These are phyloP conservation scores for Pinus tabuliformis DNA, from an alignment of 75 land plant genomes.

Conservation along the genomic window DNA sequence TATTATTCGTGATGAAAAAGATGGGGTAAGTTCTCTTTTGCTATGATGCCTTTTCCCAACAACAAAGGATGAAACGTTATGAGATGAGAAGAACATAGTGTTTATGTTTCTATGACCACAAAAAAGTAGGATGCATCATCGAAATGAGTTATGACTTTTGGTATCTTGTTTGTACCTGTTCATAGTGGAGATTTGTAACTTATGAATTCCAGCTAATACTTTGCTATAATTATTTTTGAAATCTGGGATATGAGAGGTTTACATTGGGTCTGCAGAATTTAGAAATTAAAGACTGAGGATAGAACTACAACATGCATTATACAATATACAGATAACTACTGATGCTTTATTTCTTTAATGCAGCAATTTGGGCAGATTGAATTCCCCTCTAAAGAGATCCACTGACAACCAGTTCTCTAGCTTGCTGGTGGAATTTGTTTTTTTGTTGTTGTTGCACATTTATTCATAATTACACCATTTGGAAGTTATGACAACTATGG, in stretches of 20 bases:
- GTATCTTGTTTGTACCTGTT: neutral
- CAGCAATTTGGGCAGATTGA: too few species aligned
- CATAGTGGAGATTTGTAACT: neutral
- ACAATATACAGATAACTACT: too few species aligned
- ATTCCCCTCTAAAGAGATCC: too few species aligned
- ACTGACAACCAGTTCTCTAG: too few species aligned
- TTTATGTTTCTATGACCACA: neutral
- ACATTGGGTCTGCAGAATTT: neutral
- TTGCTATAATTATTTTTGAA: neutral
- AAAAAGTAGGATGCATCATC: neutral
- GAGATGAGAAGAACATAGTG: neutral
- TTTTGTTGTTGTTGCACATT: too few species aligned
- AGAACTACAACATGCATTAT: too few species aligned
- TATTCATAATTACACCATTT: too few species aligned
- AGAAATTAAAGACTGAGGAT: too few species aligned
- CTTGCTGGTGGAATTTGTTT: too few species aligned
- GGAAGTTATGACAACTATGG: too few species aligned
- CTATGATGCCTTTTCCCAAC: neutral
- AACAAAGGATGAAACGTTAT: neutral
- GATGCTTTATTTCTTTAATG: too few species aligned
- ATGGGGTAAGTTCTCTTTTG: constrained; percentile 65
- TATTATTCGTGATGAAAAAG: constrained; percentile 70
- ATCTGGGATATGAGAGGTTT: neutral
- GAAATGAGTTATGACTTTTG: neutral
- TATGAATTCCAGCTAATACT: neutral